A percentile compares a stretch with the other conserved stretches of the same genome.
phyloP scores from a whole-genome alignment of 176 grass and related monocot genomes.

The Zoysia pacifica region DNA sequence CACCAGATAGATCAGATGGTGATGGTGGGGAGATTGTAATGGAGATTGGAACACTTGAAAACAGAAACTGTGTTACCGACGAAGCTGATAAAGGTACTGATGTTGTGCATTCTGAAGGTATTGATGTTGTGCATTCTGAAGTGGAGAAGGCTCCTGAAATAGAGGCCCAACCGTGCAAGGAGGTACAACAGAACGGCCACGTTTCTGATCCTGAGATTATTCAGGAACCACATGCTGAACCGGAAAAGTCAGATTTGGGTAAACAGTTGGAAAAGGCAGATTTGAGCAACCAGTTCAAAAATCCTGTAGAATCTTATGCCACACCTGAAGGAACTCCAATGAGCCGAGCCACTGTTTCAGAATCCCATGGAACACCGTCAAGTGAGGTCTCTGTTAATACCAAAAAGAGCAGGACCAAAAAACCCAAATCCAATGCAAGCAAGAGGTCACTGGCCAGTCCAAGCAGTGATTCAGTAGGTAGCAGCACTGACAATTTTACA shows the following conservation, averaged over 20 bases:
- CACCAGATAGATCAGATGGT: conserved; percentile 89
- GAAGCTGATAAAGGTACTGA: conserved; percentile 37
- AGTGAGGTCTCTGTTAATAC: conserved; percentile 84
- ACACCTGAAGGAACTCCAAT: conserved; percentile 70
- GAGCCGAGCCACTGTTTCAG: conserved; percentile 52
- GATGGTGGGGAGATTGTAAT: conserved; percentile 96
- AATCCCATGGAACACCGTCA: conserved; percentile 78
- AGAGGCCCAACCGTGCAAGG: conserved; percentile 21
- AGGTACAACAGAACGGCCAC: conserved; percentile 31
- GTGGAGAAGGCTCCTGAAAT: conserved; percentile 21
- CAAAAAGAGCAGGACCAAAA: conserved; percentile 65
- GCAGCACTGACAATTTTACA: conserved; percentile 60
- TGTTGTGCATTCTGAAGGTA: conserved; percentile 40
- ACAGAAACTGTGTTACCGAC: conserved; percentile 34
- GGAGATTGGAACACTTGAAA: conserved; percentile 81
- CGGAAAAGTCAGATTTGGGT: conserved; percentile 14
- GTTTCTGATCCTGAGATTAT: conserved; percentile 18
- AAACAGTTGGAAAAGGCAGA: too few relatives aligned
- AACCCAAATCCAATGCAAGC: conserved; percentile 48
- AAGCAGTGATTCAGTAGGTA: conserved; percentile 61
- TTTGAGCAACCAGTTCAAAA: conserved; percentile 42
- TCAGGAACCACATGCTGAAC: conserved; percentile 44
- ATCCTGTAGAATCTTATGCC: conserved; percentile 40
- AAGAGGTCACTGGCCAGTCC: conserved; percentile 63
- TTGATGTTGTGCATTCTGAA: conserved; percentile 37